phyloP scores from a whole-genome alignment of 108 stramenopile species.

The Fistulifera pelliculosa region DNA sequence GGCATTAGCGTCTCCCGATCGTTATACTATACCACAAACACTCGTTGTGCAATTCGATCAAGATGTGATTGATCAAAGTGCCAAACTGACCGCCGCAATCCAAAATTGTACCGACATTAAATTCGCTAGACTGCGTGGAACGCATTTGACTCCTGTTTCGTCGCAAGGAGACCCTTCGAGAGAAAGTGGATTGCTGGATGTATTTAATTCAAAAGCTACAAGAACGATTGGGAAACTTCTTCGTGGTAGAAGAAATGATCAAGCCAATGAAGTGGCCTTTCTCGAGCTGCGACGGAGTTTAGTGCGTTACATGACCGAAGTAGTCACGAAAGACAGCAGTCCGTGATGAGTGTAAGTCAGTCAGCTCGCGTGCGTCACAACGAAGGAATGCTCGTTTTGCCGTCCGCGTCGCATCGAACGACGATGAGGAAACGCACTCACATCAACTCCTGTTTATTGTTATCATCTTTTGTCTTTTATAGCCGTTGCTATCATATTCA shows the following conservation, averaged over 20 bases:
- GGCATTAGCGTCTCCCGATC: conserved; percentile 27
- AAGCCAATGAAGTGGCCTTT: conserved; percentile 18
- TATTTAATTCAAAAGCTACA: background rate
- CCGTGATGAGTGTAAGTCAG: no score
- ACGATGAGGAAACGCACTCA: no score
- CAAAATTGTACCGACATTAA: conserved; percentile 39
- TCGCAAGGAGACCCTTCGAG: conserved; percentile 16
- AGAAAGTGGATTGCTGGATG: background rate
- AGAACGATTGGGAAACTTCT: conserved; percentile 13
- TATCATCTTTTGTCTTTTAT: no score
- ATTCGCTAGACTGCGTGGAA: conserved; percentile 69
- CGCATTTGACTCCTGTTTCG: conserved; percentile 68
- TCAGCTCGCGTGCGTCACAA: no score
- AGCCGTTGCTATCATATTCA: no score
- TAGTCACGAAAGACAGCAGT: conserved; percentile 25
- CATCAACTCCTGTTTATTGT: no score
- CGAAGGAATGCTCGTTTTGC: no score
- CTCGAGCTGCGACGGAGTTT: conserved; percentile 21
- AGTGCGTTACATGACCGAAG: conserved; percentile 27
- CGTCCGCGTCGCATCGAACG: no score
- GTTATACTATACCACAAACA: conserved; percentile 46
- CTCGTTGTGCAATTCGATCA: conserved; percentile 79
- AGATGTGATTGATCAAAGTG: conserved; percentile 70
- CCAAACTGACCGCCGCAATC: conserved; percentile 45
- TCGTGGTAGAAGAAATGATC: conserved; percentile 5